These are phyloP conservation scores for Heliamphora exappendiculata DNA, from an alignment of 148 eudicot genomes.

Conservation along the genomic window DNA sequence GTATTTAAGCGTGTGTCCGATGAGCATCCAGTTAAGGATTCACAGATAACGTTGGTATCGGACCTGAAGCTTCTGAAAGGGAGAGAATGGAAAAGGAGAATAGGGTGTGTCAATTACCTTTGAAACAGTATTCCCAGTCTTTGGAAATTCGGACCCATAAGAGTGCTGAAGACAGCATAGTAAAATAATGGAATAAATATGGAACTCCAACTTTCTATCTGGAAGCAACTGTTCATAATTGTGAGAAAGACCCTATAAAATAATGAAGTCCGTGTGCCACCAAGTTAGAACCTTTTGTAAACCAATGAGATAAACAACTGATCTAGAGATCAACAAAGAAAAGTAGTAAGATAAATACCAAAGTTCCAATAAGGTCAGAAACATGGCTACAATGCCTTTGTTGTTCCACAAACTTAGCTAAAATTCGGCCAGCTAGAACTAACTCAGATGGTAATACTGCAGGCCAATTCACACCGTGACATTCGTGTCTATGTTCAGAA, in stretches of 20 bases:
- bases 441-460: slow-evolving; percentile 78
- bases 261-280: slow-evolving; percentile 11
- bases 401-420: slow-evolving; percentile 51
- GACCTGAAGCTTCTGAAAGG: background rate
- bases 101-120: slow-evolving; percentile 32
- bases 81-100: background rate
- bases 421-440: slow-evolving; percentile 75
- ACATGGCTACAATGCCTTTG: slow-evolving; percentile 22
- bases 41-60: background rate
- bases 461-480: slow-evolving; percentile 85
- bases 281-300: slow-evolving; percentile 7
- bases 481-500: slow-evolving; percentile 82
- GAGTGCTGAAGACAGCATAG: slow-evolving; percentile 55
- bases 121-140: slow-evolving; percentile 39
- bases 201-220: slow-evolving; percentile 64
- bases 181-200: slow-evolving; percentile 65
- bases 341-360: slow-evolving; percentile 34
- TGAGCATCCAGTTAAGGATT: background rate
- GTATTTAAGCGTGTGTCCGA: background rate
- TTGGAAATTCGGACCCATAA: slow-evolving; percentile 35
- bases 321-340: slow-evolving; percentile 4
- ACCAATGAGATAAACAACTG: slow-evolving; percentile 3
- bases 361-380: slow-evolving; percentile 22
- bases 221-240: slow-evolving; percentile 52
- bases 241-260: slow-evolving; percentile 67